phyloP scores from a whole-genome alignment of 2,329 filamentous ascomycete species.

The Calonectria crousiana region DNA sequence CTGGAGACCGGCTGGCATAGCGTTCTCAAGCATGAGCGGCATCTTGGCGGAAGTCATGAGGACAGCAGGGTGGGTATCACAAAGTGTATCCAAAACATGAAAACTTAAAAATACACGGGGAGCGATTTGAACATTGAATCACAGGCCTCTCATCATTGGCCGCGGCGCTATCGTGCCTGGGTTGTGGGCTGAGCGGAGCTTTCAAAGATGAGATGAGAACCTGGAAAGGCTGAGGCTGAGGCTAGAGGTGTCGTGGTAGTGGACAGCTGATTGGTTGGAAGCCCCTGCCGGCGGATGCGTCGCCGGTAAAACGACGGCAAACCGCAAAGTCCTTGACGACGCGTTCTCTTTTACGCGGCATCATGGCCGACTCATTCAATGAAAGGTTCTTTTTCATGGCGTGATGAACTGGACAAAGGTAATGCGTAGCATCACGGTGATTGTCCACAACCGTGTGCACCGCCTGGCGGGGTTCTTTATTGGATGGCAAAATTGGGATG shows the following conservation, averaged over 20 bases:
- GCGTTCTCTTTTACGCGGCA: constrained; percentile 11
- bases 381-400: neutral
- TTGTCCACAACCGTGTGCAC: no score
- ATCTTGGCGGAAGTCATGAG: constrained; percentile 55
- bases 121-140: constrained; percentile 22
- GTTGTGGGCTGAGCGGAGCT: constrained; percentile 24
- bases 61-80: constrained; percentile 32
- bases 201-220: constrained; percentile 30
- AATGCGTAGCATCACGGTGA: neutral
- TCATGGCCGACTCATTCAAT: neutral
- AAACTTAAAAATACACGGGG: constrained; percentile 31
- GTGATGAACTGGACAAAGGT: neutral
- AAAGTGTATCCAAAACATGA: constrained; percentile 28
- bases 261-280: constrained; percentile 31
- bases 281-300: constrained; percentile 27
- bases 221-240: constrained; percentile 42
- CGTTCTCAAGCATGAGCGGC: constrained; percentile 56
- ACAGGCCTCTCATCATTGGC: constrained; percentile 29
- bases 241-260: constrained; percentile 20
- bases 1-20: constrained; percentile 65
- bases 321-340: constrained; percentile 18
- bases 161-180: constrained; percentile 14
- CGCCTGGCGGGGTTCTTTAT: neutral
- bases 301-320: constrained; percentile 38
- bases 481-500: neutral